Base-by-base conservation (phyloP, 495 filamentous ascomycete genomes). In the Aspergillus cavernicola region DNA sequence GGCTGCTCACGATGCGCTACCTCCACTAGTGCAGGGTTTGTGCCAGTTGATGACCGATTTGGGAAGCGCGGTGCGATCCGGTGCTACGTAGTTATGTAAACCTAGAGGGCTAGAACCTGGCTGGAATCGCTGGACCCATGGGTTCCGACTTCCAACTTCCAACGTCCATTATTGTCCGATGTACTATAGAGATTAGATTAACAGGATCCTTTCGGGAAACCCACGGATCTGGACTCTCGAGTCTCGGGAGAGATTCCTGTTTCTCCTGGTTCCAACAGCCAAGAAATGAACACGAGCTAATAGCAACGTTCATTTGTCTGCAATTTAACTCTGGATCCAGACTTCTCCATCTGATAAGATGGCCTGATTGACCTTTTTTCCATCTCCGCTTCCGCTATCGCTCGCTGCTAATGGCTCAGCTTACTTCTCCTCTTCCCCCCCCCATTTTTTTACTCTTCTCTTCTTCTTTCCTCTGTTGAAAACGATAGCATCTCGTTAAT, bases 21-120 rank as follows among this genome's bases (percentile, higher is more conserved):
- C 77, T 23, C 68, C 72, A 5, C 50, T 80, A 24, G 75, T 80
- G 12, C 81, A 83, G 58, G 84, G 82, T 54, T 65, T 84, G 6
- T 69, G 78, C 35, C 66, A 76, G 28, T 61, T 85, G 48, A 74
- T 84, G 64, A 75, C 76, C 37, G 77, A 79, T 57, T 41, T 81
- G 50, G 77, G 74, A 28, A 56, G 52, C 19, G 57, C 57, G 3
- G 57, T 44, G 20, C 46, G 50, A 36, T 52, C 49, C 1, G 32
- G 26, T 45, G 22, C 23, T 13, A 15, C 32, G 12, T 15, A n/a
- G 29, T 49, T 6, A 1, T 11, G 12, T 31, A 16, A 49, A 37
- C 13, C 13, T n/a, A 8, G 5, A 1, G n/a, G 7, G 3, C 10
- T 1, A 18, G n/a, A 16, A 15, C 6, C n/a, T 18, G 13, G 15